These are phyloP conservation scores for Sarocladium brachiariae DNA, from an alignment of 2,329 filamentous ascomycete genomes.

Conservation along the genomic window DNA sequence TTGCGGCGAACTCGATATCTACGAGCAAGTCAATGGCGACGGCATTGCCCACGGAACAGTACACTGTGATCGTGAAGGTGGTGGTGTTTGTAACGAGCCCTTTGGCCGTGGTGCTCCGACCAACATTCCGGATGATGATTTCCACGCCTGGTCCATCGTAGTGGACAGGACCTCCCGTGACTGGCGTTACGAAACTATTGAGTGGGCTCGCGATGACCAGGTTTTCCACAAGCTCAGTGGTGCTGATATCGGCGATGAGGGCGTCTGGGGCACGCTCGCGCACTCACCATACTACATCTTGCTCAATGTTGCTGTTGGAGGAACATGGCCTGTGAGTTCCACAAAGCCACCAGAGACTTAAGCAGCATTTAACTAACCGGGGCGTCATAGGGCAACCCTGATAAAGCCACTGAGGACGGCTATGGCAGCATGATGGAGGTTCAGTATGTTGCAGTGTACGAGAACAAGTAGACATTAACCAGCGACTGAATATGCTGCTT, in stretches of 20 bases:
- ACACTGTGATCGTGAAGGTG: constrained; percentile 38
- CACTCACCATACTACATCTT: constrained; percentile 37
- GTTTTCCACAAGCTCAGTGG: constrained; percentile 38
- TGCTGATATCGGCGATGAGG: constrained; percentile 30
- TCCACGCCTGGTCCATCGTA: constrained; percentile 41
- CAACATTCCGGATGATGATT: constrained; percentile 36
- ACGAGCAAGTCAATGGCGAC: constrained; percentile 41
- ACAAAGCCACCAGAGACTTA: neutral
- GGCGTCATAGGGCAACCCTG: constrained; percentile 24
- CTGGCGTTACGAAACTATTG: constrained; percentile 41
- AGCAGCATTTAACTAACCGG: neutral
- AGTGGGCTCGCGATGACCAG: constrained; percentile 40
- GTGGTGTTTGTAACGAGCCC: constrained; percentile 42
- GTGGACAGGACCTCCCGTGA: constrained; percentile 36
- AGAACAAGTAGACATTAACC: constrained; percentile 16
- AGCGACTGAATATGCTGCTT: neutral
- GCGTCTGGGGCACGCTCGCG: constrained; percentile 37
- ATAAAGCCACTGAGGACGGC: constrained; percentile 26
- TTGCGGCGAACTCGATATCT: constrained; percentile 45
- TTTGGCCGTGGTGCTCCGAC: constrained; percentile 30
- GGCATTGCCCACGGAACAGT: constrained; percentile 39
- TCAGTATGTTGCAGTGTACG: constrained; percentile 32
- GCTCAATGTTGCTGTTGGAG: constrained; percentile 42
- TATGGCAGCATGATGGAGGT: constrained; percentile 35
- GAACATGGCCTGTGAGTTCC: constrained; percentile 31